Evolutionary conservation across 768 basidiomycete genomes (phyloP), one percentile per base, ranked within the genome.

Genomic region (Suillus subluteus): DNA sequence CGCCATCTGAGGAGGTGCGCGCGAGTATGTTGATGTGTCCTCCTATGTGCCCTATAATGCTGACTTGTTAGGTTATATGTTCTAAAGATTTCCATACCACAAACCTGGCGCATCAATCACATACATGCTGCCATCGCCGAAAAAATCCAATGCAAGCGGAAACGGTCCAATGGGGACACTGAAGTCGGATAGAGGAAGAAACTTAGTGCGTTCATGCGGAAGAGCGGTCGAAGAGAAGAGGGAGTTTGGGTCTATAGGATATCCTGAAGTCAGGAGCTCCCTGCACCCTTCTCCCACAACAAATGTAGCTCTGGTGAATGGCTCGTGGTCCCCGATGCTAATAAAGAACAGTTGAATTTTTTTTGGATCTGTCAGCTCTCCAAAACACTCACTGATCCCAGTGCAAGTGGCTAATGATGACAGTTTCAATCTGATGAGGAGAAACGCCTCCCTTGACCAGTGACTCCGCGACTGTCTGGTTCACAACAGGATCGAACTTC

Each of bases 361-460:
- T 83, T 83, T 37, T 86, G 86, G 64, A 18, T 81, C 80, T n/a
- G 62, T 69, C 32, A 86, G 78, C 26, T 52, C 13, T 26, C 23
- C 23, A 13, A 7, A 83, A 83, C 48, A 83, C 82, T 7, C 43
- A 72, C 67, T 78, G 74, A 70, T 87, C 86, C 68, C 80, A 87
- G 70, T 88, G 86, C 61, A 82, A 70, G 70, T 87, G 86, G n/a
- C 82, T 84, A 30, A 85, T 63, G 35, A 81, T 78, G 40, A 86
- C 77, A n/a, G 76, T 77, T 35, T 79, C 70, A 65, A 88, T 78
- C 21, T 83, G 78, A 13, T 72, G 71, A 6, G 84, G 82, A 12
- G 74, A 71, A 6, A 82, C 21, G 0, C 85, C 84, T 43, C 87
- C 86, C 64, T 81, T 82, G 12, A 63, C 69, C 30, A 87, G 79